Percentiles rank a stretch among this genome's conserved stretches.
phyloP scores from a whole-genome alignment of 2,329 filamentous ascomycete genomes.

The Macrophomina pseudophaseolina region DNA sequence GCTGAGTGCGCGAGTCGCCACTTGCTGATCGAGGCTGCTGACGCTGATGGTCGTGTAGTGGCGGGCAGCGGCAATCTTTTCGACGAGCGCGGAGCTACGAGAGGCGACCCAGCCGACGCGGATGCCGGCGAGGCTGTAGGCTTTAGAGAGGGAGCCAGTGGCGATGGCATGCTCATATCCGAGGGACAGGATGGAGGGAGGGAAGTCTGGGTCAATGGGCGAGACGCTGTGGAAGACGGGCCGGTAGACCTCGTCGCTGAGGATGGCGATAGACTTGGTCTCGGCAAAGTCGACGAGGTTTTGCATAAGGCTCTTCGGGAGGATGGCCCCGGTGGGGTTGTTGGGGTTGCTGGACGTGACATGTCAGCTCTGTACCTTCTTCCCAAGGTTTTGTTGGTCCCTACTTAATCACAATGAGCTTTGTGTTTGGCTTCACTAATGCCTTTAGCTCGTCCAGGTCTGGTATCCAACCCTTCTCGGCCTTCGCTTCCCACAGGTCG shows the following conservation, averaged over 20 bases:
- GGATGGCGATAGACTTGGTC: constrained; percentile 61
- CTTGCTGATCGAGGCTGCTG: constrained; percentile 78
- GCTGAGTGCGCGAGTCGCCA: constrained; percentile 76
- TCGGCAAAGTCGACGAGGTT: constrained; percentile 68
- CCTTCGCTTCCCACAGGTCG: constrained; percentile 73
- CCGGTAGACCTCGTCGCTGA: constrained; percentile 83
- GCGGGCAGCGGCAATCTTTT: constrained; percentile 66
- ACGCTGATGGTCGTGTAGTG: constrained; percentile 90
- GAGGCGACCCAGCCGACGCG: constrained; percentile 83
- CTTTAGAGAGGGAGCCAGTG: constrained; percentile 84
- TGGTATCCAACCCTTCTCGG: constrained; percentile 69
- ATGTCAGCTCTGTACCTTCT: constrained; percentile 6
- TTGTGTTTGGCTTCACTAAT: constrained; percentile 72
- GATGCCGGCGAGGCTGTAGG: constrained; percentile 81
- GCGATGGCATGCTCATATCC: constrained; percentile 73
- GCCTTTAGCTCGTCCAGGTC: constrained; percentile 68
- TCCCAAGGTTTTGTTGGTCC: background rate
- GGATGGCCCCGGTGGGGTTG: constrained; percentile 75
- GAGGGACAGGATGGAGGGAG: constrained; percentile 72
- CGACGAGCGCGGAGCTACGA: constrained; percentile 65
- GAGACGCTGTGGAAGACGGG: constrained; percentile 77
- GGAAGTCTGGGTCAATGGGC: constrained; percentile 60
- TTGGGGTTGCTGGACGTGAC: constrained; percentile 71
- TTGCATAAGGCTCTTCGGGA: constrained; percentile 64
- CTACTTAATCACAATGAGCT: constrained; percentile 69